A percentile compares a stretch with the other conserved stretches of the same genome.
phyloP scores from a whole-genome alignment of 768 basidiomycete species.

The Phlebiopsis gigantea region DNA sequence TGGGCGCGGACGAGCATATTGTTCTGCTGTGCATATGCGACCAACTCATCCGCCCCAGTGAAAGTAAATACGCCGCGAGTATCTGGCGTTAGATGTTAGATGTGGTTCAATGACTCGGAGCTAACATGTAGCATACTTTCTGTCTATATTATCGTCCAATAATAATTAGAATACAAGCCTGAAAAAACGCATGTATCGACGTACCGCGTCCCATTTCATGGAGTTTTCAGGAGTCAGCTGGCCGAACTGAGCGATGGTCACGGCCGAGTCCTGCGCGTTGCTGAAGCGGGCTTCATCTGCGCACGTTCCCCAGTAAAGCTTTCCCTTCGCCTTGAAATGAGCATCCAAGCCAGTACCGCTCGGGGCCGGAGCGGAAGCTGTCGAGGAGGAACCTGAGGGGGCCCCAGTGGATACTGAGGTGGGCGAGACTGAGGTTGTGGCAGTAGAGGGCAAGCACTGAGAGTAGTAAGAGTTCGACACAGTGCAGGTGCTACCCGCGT shows the following conservation, averaged over 20 bases:
- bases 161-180: too few species aligned
- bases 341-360: slow-evolving; percentile 22
- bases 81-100: slow-evolving; percentile 8
- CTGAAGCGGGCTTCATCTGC: slow-evolving; percentile 24
- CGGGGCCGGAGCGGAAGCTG: slow-evolving; percentile 15
- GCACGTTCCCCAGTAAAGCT: slow-evolving; percentile 27
- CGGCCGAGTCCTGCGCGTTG: slow-evolving; percentile 19
- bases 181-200: not conserved
- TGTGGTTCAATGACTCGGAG: not conserved
- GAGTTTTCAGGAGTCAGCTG: slow-evolving; percentile 30
- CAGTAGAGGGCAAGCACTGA: slow-evolving; percentile 27
- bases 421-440: slow-evolving; percentile 14
- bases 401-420: not conserved
- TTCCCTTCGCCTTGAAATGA: slow-evolving; percentile 22
- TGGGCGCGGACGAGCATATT: slow-evolving; percentile 27
- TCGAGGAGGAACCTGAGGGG: slow-evolving; percentile 5
- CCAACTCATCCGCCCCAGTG: slow-evolving; percentile 25
- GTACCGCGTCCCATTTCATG: slow-evolving; percentile 29
- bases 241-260: slow-evolving; percentile 25
- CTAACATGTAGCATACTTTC: slow-evolving; percentile 16
- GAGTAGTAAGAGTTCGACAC: slow-evolving; percentile 28
- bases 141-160: too few species aligned
- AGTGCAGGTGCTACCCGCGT: slow-evolving; percentile 28
- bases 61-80: slow-evolving; percentile 25
- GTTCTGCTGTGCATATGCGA: slow-evolving; percentile 25